Percentiles rank a stretch among this genome's conserved stretches.
These are phyloP conservation scores for Amaranthus hypochondriacus DNA, from an alignment of 148 eudicot genomes.

Conservation along the genomic window DNA sequence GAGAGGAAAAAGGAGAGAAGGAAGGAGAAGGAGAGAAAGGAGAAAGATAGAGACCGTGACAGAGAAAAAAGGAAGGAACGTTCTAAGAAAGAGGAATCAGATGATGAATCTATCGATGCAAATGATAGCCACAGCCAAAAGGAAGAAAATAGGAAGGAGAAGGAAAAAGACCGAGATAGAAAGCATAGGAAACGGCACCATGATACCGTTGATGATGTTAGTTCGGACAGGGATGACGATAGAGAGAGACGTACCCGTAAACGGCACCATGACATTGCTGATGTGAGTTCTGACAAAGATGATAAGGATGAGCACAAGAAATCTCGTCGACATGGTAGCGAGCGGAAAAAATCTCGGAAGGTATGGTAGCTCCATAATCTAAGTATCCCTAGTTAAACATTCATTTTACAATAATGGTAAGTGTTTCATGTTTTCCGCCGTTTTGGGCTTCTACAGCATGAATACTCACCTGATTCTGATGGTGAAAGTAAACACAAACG, in stretches of 20 bases:
- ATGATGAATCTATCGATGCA: slow-evolving; percentile 55
- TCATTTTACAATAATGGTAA: neutral
- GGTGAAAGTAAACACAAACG: slow-evolving; percentile 77
- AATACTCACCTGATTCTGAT: slow-evolving; percentile 88
- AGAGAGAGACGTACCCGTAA: slow-evolving; percentile 42
- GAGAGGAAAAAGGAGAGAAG: slow-evolving; percentile 72
- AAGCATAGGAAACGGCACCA: slow-evolving; percentile 61
- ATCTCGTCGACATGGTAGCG: slow-evolving; percentile 84
- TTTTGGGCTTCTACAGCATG: slow-evolving; percentile 53
- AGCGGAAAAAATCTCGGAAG: slow-evolving; percentile 91
- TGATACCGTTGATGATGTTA: slow-evolving; percentile 52
- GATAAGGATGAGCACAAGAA: slow-evolving; percentile 81
- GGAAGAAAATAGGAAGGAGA: slow-evolving; percentile 70
- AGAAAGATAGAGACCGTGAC: slow-evolving; percentile 57
- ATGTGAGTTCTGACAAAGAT: slow-evolving; percentile 74
- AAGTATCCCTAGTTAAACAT: neutral
- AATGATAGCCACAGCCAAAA: slow-evolving; percentile 44
- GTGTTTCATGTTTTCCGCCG: neutral
- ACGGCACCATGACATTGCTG: slow-evolving; percentile 58
- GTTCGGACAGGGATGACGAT: slow-evolving; percentile 46
- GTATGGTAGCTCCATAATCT: slow-evolving; percentile 29
- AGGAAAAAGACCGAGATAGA: slow-evolving; percentile 56
- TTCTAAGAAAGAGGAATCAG: slow-evolving; percentile 74
- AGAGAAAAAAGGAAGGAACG: slow-evolving; percentile 75
- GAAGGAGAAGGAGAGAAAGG: slow-evolving; percentile 48